Evolutionary conservation across 2,329 filamentous ascomycete species (phyloP).

Genomic region (Monilinia laxa): DNA sequence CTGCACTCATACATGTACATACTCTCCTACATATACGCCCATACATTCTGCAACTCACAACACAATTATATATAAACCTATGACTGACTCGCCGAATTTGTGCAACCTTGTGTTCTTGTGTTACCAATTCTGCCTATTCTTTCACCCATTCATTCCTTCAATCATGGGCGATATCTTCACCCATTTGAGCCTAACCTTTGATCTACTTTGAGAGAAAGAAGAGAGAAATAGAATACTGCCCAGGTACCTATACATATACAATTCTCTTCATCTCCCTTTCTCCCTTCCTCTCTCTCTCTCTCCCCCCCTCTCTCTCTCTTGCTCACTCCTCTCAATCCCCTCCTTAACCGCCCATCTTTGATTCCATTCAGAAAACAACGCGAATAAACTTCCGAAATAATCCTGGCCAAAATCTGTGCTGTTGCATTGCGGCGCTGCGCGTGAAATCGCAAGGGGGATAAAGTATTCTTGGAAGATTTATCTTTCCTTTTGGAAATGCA

Average conservation of each 20-base stretch:
- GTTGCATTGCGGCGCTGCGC: slow-evolving; percentile 8
- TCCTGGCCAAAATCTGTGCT: slow-evolving; percentile 3
- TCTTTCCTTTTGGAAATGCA: slow-evolving; percentile 11
- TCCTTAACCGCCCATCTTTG: background rate
- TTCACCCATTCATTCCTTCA: slow-evolving; percentile 7
- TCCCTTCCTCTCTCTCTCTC: too few species aligned
- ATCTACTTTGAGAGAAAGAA: background rate
- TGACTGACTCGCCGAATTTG: slow-evolving; percentile 12
- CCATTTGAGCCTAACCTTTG: background rate
- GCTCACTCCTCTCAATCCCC: background rate
- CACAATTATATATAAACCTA: background rate
- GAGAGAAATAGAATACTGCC: too few species aligned
- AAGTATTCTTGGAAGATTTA: background rate
- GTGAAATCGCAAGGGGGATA: slow-evolving; percentile 1
- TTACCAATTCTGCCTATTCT: slow-evolving; percentile 18
- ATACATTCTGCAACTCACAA: background rate
- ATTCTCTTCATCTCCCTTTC: too few species aligned
- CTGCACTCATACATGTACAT: background rate
- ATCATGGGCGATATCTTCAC: background rate
- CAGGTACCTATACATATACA: too few species aligned
- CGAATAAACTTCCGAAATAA: background rate
- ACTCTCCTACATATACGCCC: background rate
- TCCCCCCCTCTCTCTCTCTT: too few species aligned
- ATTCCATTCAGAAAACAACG: background rate
- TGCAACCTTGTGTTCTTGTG: slow-evolving; percentile 19